Evolutionary conservation across 257 asterid species (phyloP).

Genomic region (Gardenia jasminoides): DNA sequence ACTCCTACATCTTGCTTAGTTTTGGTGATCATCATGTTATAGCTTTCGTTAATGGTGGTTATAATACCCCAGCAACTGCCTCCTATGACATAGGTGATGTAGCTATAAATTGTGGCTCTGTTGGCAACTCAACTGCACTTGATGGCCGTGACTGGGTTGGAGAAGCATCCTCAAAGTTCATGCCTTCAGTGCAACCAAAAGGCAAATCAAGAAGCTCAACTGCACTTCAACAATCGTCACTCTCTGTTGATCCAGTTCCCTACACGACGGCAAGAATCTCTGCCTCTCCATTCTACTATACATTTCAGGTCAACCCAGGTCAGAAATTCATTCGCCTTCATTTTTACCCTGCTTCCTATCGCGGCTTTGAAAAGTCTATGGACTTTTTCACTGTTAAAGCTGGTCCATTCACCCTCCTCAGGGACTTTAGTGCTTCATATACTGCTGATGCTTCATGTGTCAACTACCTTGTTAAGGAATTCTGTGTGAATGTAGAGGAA

Average conservation of each 20-base stretch:
- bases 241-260: conserved; percentile 13
- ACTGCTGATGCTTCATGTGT: conserved; percentile 12
- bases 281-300: conserved; percentile 14
- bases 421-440: conserved; percentile 14
- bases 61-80: neutral
- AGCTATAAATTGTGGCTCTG: conserved; percentile 7
- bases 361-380: conserved; percentile 17
- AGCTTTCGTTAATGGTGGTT: neutral
- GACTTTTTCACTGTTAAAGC: conserved; percentile 22
- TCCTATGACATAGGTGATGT: neutral
- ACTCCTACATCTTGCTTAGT: neutral
- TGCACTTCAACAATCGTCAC: neutral
- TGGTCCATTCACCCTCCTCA: conserved; percentile 18
- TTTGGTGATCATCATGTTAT: neutral
- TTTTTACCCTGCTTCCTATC: conserved; percentile 18
- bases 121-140: neutral
- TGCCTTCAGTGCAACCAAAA: neutral
- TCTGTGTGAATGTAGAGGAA: conserved; percentile 32
- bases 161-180: neutral
- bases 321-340: conserved; percentile 25
- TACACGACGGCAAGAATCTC: conserved; percentile 10
- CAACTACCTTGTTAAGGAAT: conserved; percentile 39
- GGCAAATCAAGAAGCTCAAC: neutral
- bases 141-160: conserved; percentile 16
- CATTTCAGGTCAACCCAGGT: conserved; percentile 19